Percentiles rank a stretch among this genome's conserved stretches.
These are phyloP conservation scores for Torulaspora globosa DNA, from an alignment of 1,139 yeast genomes.

Conservation along the genomic window DNA sequence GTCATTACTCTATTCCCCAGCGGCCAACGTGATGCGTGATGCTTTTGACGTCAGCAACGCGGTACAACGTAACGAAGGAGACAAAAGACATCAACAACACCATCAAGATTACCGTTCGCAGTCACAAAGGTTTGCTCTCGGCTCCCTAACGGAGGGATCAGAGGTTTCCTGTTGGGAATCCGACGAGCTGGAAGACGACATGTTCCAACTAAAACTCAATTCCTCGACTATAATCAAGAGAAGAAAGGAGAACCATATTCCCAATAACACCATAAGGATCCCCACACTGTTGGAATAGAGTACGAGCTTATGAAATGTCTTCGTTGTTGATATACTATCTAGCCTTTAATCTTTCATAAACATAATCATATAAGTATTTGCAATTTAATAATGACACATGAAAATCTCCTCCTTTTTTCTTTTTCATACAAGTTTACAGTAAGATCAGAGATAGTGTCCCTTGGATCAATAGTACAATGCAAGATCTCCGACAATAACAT, in stretches of 20 bases:
- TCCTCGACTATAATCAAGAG: slow-evolving; percentile 81
- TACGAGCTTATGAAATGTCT: neutral
- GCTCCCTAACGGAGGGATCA: slow-evolving; percentile 23
- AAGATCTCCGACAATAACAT: too few relatives aligned
- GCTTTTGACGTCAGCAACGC: slow-evolving; percentile 95
- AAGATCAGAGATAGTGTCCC: too few relatives aligned
- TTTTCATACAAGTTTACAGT: too few relatives aligned
- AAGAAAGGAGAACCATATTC: slow-evolving; percentile 45
- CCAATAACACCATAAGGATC: slow-evolving; percentile 2
- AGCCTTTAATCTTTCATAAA: neutral
- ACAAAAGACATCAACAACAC: slow-evolving; percentile 40
- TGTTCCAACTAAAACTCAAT: slow-evolving; percentile 67
- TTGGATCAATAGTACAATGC: too few relatives aligned
- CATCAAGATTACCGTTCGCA: neutral
- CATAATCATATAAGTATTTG: too few relatives aligned
- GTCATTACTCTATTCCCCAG: slow-evolving; percentile 61
- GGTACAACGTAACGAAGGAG: slow-evolving; percentile 90
- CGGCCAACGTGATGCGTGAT: slow-evolving; percentile 86
- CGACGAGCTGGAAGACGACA: slow-evolving; percentile 26
- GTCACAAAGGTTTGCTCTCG: slow-evolving; percentile 11
- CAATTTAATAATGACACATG: too few relatives aligned
- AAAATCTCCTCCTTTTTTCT: too few relatives aligned
- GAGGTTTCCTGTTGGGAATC: slow-evolving; percentile 20
- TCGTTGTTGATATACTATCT: neutral
- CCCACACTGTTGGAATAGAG: slow-evolving; percentile 3